These are phyloP conservation scores for Turnera subulata DNA, from an alignment of 345 rosid genomes.

Conservation along the genomic window DNA sequence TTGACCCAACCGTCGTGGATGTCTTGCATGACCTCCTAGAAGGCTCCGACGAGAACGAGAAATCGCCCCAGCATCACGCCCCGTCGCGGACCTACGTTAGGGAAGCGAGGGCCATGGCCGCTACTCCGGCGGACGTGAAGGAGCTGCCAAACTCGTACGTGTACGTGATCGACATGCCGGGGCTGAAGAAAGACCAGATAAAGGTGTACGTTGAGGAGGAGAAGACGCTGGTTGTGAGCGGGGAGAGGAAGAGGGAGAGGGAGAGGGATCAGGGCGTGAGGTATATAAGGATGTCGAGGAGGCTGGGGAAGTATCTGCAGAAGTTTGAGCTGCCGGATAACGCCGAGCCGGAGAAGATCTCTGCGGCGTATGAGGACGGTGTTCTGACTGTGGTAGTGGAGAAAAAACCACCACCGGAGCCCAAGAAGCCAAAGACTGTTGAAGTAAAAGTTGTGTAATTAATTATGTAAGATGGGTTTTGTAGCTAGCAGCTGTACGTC, in stretches of 20 bases:
- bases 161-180: conserved; percentile 21
- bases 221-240: conserved; percentile 3
- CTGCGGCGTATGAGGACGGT: conserved; percentile 14
- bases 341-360: conserved; percentile 5
- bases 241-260: conserved; percentile 14
- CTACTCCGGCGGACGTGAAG: conserved; percentile 20
- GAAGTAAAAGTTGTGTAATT: not conserved
- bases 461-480: too few species aligned
- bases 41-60: not conserved
- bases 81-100: conserved; percentile 15
- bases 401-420: conserved; percentile 12
- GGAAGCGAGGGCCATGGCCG: conserved; percentile 11
- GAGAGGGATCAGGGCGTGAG: conserved; percentile 3
- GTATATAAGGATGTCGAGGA: conserved; percentile 14
- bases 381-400: conserved; percentile 14
- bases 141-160: conserved; percentile 8
- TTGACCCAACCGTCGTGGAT: conserved; percentile 1
- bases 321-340: conserved; percentile 15
- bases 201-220: conserved; percentile 12
- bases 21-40: conserved; percentile 1
- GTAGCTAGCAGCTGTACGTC: too few species aligned
- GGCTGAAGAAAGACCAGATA: conserved; percentile 10
- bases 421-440: conserved; percentile 10
- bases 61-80: not conserved
- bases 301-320: conserved; percentile 15